Evolutionary conservation across 306 rosid genomes (phyloP), one percentile per base, ranked within the genome.

Genomic region (Cucurbita maxima): DNA sequence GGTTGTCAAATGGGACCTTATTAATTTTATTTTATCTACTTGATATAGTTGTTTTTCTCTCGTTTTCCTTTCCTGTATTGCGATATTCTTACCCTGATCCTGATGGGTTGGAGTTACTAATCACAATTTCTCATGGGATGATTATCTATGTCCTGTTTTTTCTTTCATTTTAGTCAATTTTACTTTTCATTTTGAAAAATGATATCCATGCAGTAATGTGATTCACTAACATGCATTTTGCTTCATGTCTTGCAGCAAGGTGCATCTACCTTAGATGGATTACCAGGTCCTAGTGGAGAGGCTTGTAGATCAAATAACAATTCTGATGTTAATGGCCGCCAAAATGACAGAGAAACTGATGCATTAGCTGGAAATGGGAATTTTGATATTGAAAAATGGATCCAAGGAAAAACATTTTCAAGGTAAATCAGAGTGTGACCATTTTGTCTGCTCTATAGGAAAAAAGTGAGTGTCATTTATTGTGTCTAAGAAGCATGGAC

Each of bases 351-450:
- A 38, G 40, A 62, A 16, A 54, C 50, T 7, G 75, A 74, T 71
- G 68, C 5, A 18, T 68, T 75, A 5, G 44, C 77, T 51, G 78
- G 73, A 25, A 59, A 19, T 43, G 75, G 82, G 60, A 54, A 76
- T 25, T 68, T 76, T 74, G 83, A 82, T 68, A 80, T 86, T 47
- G 90, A 86, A 41, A 78, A 77, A 68, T 75, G 84, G 71, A 66
- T 86, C 72, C 75, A 72, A 61, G 86, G 81, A 76, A 83, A 79
- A 73, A 78, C 5, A 14, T 84, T 86, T 86, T 77, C 87, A 5
- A 81, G 90, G 90, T 75, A 73, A 73, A 73, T 76, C 58, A 45
- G 44, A 69, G 74, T 15, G 15, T 34, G 74, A 50, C 74, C 25
- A 47, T 70, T 30, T 36, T 50, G 20, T 70, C 13, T 16, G 74